Conservation (phyloP, 2,329 filamentous ascomycete species). For the Emergomyces orientalis region DNA sequence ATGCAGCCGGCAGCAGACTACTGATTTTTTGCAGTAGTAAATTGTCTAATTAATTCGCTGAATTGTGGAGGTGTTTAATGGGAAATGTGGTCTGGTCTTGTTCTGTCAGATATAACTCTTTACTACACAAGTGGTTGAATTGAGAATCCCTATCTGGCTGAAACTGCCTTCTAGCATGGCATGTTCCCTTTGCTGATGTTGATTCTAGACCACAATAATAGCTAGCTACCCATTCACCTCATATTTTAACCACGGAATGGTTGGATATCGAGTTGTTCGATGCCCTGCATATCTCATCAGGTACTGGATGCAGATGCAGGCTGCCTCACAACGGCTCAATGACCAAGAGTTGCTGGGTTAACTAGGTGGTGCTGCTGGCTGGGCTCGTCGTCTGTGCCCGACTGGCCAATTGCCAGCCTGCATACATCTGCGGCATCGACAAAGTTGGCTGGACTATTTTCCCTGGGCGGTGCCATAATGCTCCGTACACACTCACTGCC, state of each 20-base stretch:
- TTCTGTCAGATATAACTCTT: not conserved
- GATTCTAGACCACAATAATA: not conserved
- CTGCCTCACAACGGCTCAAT: not conserved
- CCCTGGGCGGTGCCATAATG: not conserved
- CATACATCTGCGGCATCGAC: not conserved
- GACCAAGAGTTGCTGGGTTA: not conserved
- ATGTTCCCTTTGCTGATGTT: not conserved
- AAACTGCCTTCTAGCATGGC: not conserved
- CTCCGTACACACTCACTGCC: not conserved
- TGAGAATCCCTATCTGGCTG: not conserved
- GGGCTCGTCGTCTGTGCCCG: not conserved
- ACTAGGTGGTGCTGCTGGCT: not conserved
- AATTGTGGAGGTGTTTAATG: too few relatives aligned
- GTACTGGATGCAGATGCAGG: not conserved
- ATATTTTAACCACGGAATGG: not conserved
- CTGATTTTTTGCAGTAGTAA: not conserved
- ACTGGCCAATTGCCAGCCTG: not conserved
- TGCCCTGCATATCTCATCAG: constrained; percentile 1
- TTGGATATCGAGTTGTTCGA: not conserved
- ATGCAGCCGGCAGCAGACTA: not conserved
- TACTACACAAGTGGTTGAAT: not conserved
- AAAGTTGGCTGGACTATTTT: not conserved
- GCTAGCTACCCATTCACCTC: not conserved
- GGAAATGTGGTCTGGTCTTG: not conserved
- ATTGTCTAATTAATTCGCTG: not conserved